Evolutionary conservation across 306 rosid genomes (phyloP).

Genomic region (Clitoria ternatea): DNA sequence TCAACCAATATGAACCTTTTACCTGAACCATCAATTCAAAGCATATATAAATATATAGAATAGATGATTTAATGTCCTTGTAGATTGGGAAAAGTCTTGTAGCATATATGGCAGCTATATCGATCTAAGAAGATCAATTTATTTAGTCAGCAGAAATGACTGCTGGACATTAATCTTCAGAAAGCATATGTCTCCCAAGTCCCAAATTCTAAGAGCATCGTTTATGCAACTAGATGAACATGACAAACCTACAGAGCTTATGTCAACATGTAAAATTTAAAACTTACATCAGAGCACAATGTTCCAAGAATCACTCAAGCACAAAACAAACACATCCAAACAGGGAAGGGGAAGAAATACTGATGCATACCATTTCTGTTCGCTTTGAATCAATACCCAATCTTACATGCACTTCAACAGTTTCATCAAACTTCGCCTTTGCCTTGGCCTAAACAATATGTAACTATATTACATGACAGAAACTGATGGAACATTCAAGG

Average conservation of each 20-base stretch:
- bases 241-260: not conserved
- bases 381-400: conserved; percentile 86
- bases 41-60: not conserved
- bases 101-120: not conserved
- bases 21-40: conserved; percentile 3
- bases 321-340: not conserved
- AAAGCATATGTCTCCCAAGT: not conserved
- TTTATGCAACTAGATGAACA: conserved; percentile 5
- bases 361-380: conserved; percentile 56
- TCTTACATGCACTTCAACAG: conserved; percentile 85
- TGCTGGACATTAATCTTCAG: not conserved
- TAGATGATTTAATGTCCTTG: not conserved
- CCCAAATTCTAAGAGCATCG: conserved; percentile 9
- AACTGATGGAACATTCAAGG: conserved; percentile 6
- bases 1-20: not conserved
- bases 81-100: not conserved
- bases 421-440: conserved; percentile 77
- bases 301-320: conserved; percentile 11
- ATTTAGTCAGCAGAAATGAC: not conserved
- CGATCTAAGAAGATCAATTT: not conserved
- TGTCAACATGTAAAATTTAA: not conserved
- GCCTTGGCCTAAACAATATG: conserved; percentile 66
- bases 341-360: not conserved
- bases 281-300: not conserved
- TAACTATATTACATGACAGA: conserved; percentile 27